Evolutionary conservation across 2,329 filamentous ascomycete species (phyloP), one percentile per base, ranked within the genome.

Genomic region (Knufia petricola): DNA sequence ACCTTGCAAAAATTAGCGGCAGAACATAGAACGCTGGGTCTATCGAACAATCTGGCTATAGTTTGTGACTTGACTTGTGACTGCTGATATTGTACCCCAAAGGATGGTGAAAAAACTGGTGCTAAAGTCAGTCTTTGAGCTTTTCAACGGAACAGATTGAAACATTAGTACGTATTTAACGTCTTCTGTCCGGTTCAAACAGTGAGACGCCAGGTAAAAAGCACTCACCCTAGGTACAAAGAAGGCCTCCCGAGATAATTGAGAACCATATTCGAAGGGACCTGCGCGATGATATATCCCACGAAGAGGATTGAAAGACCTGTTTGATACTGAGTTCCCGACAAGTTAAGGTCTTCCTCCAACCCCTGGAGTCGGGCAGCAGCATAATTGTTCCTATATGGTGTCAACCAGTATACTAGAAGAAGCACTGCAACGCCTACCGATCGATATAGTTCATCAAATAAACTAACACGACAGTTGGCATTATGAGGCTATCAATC

Each of bases 271-370:
- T 57, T 57, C 49, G 52, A 53, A 10, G 53, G 55, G 2, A 57
- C 43, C 46, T 71, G 78, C 75, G 79, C 80, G 54, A 81, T 68
- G 49, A 82, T 74, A 62, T 82, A 82, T 12, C 78, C 78, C 26
- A 70, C 67, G 46, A 71, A 71, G 3, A 71, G 59, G 40, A 71
- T 63, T 1, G 66, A 67, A 9, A 71, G 58, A 30, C 66, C 66
- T 3, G 46, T 48, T 19, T 50, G 48, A 19, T 46, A 45, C 32
- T 46, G 31, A 9, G 24, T 4, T 13, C 32, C 15, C 20, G 32
- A 34, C 24, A 52, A 26, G 20, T 54, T 44, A 12, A 54, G 42
- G 26, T 54, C 52, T 17, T 51, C 28, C 28, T 49, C 49, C 2
- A 54, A 30, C 24, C 49, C 52, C 28, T 54, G 52, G 13, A 54